phyloP scores from a whole-genome alignment of 495 filamentous ascomycete species.

The Xylaria cubensis region DNA sequence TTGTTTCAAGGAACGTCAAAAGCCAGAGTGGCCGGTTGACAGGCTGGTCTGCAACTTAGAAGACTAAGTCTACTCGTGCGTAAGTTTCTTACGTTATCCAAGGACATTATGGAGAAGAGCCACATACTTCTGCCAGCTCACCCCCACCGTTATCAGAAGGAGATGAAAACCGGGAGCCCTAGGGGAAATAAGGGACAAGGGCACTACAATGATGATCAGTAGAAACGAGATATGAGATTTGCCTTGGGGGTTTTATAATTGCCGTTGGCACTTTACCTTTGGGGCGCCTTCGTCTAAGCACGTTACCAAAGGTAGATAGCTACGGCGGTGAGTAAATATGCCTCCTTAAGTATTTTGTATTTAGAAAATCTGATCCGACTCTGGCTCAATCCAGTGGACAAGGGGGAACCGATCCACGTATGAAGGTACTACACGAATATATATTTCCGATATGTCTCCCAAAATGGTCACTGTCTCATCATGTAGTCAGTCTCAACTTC shows the following conservation, averaged over 20 bases:
- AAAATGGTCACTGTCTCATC: not conserved
- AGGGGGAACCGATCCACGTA: not conserved
- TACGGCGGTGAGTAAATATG: not conserved
- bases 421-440: not conserved
- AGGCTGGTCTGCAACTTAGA: conserved; percentile 22
- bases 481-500: not conserved
- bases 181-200: not conserved
- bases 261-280: not conserved
- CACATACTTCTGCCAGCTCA: not conserved
- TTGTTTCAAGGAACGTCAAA: conserved; percentile 27
- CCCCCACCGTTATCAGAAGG: not conserved
- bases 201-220: not conserved
- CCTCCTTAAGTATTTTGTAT: not conserved
- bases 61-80: not conserved
- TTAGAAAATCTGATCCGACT: not conserved
- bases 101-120: not conserved
- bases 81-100: not conserved
- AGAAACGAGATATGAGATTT: not conserved
- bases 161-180: not conserved
- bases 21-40: conserved; percentile 22
- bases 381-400: not conserved
- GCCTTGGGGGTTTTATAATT: not conserved
- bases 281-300: not conserved
- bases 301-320: not conserved
- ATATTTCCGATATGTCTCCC: not conserved